Evolutionary conservation across 2,329 filamentous ascomycete species (phyloP).

Genomic region (Scedosporium aurantiacum): DNA sequence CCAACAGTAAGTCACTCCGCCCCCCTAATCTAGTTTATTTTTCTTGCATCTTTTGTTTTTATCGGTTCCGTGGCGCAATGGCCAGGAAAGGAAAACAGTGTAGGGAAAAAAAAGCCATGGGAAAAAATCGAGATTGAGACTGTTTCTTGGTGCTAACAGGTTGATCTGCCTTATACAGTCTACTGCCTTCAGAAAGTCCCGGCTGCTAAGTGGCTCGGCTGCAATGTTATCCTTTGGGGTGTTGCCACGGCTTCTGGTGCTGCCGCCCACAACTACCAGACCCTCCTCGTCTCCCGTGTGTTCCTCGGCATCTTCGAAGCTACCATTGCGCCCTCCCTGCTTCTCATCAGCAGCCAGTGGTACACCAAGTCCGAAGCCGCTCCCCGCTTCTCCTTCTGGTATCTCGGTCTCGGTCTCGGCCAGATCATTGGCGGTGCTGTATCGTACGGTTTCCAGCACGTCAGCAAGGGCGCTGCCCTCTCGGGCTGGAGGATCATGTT

Average conservation of each 20-base stretch:
- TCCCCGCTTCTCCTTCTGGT: slow-evolving; percentile 8
- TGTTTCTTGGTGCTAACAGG: neutral
- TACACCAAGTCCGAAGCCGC: slow-evolving; percentile 6
- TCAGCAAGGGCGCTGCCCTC: slow-evolving; percentile 11
- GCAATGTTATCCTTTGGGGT: slow-evolving; percentile 49
- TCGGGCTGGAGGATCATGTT: slow-evolving; percentile 14
- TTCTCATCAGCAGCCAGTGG: slow-evolving; percentile 37
- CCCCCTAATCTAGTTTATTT: neutral
- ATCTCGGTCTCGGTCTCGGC: slow-evolving; percentile 9
- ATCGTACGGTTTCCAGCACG: slow-evolving; percentile 22
- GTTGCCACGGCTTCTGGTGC: slow-evolving; percentile 13
- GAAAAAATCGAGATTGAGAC: too few species aligned
- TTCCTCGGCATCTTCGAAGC: slow-evolving; percentile 36
- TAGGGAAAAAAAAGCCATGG: too few species aligned
- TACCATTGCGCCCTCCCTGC: slow-evolving; percentile 35
- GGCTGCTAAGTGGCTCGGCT: slow-evolving; percentile 48
- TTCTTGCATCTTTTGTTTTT: neutral
- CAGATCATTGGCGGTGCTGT: slow-evolving; percentile 19
- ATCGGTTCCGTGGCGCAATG: neutral
- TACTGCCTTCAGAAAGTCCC: slow-evolving; percentile 50
- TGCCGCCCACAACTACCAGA: slow-evolving; percentile 11
- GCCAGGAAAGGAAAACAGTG: neutral
- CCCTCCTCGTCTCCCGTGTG: slow-evolving; percentile 26
- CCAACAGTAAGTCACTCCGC: slow-evolving; percentile 34
- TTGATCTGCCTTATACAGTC: slow-evolving; percentile 19